phyloP scores from a whole-genome alignment of 2,329 filamentous ascomycete genomes.

The Cladorrhinum sp. region DNA sequence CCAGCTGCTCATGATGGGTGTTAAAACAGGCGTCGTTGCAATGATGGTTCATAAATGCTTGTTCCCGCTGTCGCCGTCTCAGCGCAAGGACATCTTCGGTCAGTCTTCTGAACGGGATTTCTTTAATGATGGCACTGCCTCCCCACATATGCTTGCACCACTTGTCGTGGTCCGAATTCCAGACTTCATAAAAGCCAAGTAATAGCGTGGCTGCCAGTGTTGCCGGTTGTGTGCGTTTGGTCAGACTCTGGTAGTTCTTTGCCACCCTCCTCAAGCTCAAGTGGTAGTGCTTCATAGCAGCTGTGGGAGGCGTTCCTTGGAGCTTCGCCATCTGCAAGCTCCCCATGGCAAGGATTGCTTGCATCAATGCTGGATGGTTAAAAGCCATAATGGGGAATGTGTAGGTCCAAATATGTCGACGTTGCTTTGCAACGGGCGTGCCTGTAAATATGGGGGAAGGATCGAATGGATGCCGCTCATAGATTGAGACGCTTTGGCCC shows the following conservation, averaged over 20 bases:
- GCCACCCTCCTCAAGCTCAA: constrained; percentile 76
- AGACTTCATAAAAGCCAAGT: constrained; percentile 89
- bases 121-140: constrained; percentile 74
- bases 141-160: constrained; percentile 93
- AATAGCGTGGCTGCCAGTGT: constrained; percentile 87
- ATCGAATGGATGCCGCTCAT: constrained; percentile 77
- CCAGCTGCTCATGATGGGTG: constrained; percentile 14
- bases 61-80: constrained; percentile 45
- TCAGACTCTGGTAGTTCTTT: constrained; percentile 67
- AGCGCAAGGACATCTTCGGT: constrained; percentile 67
- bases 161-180: constrained; percentile 89
- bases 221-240: constrained; percentile 68
- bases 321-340: constrained; percentile 86
- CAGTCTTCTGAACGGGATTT: constrained; percentile 75
- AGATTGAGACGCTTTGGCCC: constrained; percentile 80
- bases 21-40: constrained; percentile 20
- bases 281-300: constrained; percentile 89
- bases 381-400: constrained; percentile 81
- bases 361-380: constrained; percentile 79
- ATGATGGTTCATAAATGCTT: constrained; percentile 33
- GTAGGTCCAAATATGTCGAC: constrained; percentile 67
- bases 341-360: constrained; percentile 83
- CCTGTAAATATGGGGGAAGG: constrained; percentile 64
- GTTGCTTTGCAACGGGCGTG: constrained; percentile 57
- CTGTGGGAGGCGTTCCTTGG: constrained; percentile 68